Evolutionary conservation across 2,329 filamentous ascomycete species (phyloP).

Genomic region (Ceratocystiopsis brevicomis): DNA sequence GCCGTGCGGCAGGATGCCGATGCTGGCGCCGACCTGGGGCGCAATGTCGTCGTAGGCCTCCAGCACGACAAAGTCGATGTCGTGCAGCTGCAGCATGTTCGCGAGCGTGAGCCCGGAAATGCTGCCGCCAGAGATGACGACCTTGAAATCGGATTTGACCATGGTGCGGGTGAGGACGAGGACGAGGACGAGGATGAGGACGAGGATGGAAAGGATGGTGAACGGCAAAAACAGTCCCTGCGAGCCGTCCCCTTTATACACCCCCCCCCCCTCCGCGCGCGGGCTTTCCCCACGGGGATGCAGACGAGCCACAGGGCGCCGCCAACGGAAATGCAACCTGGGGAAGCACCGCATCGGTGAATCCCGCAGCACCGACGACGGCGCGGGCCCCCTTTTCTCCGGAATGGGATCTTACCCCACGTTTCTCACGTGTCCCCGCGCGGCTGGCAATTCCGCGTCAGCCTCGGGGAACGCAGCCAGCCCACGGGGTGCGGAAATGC

Average conservation of each 20-base stretch:
- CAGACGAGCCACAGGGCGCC: too few species aligned
- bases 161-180: not conserved
- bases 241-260: not conserved
- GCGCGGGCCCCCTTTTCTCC: too few species aligned
- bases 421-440: not conserved
- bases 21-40: conserved; percentile 27
- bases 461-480: not conserved
- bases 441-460: not conserved
- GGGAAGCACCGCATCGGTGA: not conserved
- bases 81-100: conserved; percentile 23
- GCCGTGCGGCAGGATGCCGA: conserved; percentile 25
- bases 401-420: not conserved
- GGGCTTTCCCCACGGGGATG: not conserved
- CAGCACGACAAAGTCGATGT: conserved; percentile 29
- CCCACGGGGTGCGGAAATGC: not conserved
- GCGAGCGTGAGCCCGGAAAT: conserved; percentile 29
- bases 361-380: not conserved
- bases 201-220: too few species aligned
- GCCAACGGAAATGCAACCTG: not conserved
- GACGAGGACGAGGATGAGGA: not conserved
- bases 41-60: conserved; percentile 23
- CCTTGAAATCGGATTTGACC: conserved; percentile 12
- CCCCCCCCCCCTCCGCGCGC: too few species aligned
- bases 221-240: too few species aligned
- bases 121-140: conserved; percentile 29